phyloP scores from a whole-genome alignment of 202 grass and related monocot genomes.

The Schoenoplectus tabernaemontani region DNA sequence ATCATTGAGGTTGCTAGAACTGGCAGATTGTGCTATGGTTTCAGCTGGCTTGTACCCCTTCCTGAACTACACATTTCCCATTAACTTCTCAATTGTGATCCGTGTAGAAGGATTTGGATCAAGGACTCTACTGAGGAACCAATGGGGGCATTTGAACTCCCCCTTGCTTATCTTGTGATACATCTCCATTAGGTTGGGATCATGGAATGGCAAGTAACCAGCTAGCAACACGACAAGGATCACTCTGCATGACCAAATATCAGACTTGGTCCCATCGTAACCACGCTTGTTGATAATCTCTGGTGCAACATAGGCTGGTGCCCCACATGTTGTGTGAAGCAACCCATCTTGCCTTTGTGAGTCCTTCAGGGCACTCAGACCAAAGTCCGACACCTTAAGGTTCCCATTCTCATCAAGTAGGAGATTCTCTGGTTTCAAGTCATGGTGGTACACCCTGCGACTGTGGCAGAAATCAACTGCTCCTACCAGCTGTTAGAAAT shows the following conservation, averaged over 20 bases:
- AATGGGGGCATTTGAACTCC: conserved; percentile 54
- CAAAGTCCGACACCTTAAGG: conserved; percentile 87
- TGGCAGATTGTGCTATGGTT: conserved; percentile 17
- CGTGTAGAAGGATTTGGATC: conserved; percentile 57
- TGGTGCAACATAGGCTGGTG: conserved; percentile 70
- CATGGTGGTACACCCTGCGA: conserved; percentile 76
- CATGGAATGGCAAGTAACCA: conserved; percentile 64
- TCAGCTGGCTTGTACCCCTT: conserved; percentile 63
- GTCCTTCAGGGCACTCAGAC: conserved; percentile 60
- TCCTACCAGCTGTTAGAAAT: conserved; percentile 65
- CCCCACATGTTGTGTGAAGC: conserved; percentile 63
- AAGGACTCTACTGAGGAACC: conserved; percentile 62
- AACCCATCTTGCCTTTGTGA: conserved; percentile 61
- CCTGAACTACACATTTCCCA: conserved; percentile 56
- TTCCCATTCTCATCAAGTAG: conserved; percentile 64
- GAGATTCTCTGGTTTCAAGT: conserved; percentile 90
- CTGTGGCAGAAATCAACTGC: conserved; percentile 84
- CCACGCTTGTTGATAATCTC: conserved; percentile 76
- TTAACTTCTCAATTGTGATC: conserved; percentile 55
- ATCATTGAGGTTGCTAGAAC: conserved; percentile 37
- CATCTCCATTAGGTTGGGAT: conserved; percentile 68
- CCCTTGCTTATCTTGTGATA: conserved; percentile 69
- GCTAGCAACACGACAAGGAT: conserved; percentile 69
- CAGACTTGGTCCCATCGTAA: conserved; percentile 72
- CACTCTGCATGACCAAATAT: conserved; percentile 84